Evolutionary conservation across 371 early-diverging fungal genomes (phyloP), one percentile per base, ranked within the genome.

Genomic region (Saksenaea oblongispora): DNA sequence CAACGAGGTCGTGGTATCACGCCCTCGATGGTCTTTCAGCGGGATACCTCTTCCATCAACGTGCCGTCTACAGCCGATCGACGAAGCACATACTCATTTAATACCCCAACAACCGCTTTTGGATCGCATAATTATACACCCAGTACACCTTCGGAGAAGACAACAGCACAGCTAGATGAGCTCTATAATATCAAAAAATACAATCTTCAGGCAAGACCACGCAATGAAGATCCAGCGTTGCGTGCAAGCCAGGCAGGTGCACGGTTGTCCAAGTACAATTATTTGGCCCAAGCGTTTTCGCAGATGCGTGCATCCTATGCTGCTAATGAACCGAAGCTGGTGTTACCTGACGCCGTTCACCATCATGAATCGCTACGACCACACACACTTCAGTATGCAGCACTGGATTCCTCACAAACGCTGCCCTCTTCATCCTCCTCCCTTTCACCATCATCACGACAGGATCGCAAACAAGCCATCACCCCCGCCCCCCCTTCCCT

Each of bases 181-280:
- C 58, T 63, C 18, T 65, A 66, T 22, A 64, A 64, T 47, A 58
- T 66, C 39, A 68, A 68, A 44, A 59, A 68, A 34, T 68, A 68
- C 61, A 68, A 68, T 17, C 7, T 56, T 26, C 35, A n/a, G 13
- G 26, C 56, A 8, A 27, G 36, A 10, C 56, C 56, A 18, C 28
- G 56, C 18, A 36, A 34, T n/a, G 56, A 34, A 1, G 56, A 56
- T 22, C 56, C 17, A 8, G 36, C n/a, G 15, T 44, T 7, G 18
- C 28, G 39, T 28, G 44, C 44, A 2, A 56, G 54, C 34, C 35
- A 34, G 35, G 9, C 54, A 24, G 69, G 70, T 2, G 76, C 75
- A 42, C 72, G 79, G 26, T 44, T 79, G 22, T 79, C 79, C 2
- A 79, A 79, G 53, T 79, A 79, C 47, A 76, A 73, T 35, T 74